Conservation (phyloP, 148 eudicot species). For the Dianthus caryophyllus region DNA sequence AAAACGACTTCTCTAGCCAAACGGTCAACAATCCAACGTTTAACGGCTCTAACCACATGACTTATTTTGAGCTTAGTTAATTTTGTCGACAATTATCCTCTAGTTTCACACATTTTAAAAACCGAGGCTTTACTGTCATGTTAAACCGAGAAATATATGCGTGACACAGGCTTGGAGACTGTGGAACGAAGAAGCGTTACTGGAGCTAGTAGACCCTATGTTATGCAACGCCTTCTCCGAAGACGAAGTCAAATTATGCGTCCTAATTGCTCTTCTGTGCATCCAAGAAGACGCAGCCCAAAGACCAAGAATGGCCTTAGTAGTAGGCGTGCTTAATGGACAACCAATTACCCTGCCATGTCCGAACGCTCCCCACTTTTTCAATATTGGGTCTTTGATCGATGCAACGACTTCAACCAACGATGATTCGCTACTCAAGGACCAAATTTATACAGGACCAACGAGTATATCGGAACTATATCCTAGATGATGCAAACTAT, state of each 20-base stretch:
- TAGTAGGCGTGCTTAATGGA: conserved; percentile 5
- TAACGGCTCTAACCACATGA: too few relatives aligned
- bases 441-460: neutral
- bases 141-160: neutral
- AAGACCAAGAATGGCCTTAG: conserved; percentile 11
- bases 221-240: neutral
- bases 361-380: conserved; percentile 8
- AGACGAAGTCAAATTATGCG: neutral
- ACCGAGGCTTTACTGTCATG: too few relatives aligned
- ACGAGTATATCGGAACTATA: neutral
- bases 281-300: conserved; percentile 16
- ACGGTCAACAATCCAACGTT: too few relatives aligned
- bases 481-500: neutral
- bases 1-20: too few relatives aligned
- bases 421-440: neutral
- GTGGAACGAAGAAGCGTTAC: conserved; percentile 7
- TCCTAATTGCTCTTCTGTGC: conserved; percentile 15
- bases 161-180: conserved; percentile 22
- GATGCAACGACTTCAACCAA: neutral
- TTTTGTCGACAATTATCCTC: too few relatives aligned
- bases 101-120: neutral
- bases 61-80: too few relatives aligned
- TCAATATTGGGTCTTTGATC: neutral
- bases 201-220: conserved; percentile 9
- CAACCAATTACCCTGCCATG: neutral